phyloP scores from a whole-genome alignment of 768 basidiomycete species.

The Pleurotus tuoliensis region DNA sequence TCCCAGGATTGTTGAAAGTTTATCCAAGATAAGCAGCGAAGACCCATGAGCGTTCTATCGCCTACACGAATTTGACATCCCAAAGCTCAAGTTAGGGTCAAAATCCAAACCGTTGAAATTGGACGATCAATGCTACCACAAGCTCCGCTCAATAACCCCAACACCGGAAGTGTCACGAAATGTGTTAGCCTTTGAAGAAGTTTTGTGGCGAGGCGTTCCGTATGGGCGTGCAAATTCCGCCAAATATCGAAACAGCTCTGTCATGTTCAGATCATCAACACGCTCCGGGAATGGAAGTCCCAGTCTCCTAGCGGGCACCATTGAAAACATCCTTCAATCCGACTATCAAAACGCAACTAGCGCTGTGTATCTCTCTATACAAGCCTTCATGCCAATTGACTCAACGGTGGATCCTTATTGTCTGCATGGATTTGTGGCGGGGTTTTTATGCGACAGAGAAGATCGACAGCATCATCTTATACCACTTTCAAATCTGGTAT shows the following conservation, averaged over 20 bases:
- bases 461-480: neutral
- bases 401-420: slow-evolving; percentile 9
- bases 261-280: slow-evolving; percentile 9
- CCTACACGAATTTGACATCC: slow-evolving; percentile 6
- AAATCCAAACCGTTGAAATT: neutral
- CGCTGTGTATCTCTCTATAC: slow-evolving; percentile 7
- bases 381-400: neutral
- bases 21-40: slow-evolving; percentile 12
- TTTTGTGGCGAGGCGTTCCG: slow-evolving; percentile 9
- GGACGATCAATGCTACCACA: neutral
- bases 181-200: neutral
- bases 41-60: slow-evolving; percentile 13
- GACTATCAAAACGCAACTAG: neutral
- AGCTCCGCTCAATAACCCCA: neutral
- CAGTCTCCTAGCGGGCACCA: neutral
- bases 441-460: slow-evolving; percentile 8
- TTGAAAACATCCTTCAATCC: slow-evolving; percentile 8
- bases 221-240: slow-evolving; percentile 9
- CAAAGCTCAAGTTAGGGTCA: neutral
- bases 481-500: slow-evolving; percentile 10
- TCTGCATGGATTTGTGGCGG: slow-evolving; percentile 11
- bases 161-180: neutral
- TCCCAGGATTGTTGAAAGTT: slow-evolving; percentile 1
- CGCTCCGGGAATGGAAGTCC: neutral
- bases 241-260: slow-evolving; percentile 9